Base-by-base conservation (phyloP, 345 rosid species). In the Limnanthes douglasii region DNA sequence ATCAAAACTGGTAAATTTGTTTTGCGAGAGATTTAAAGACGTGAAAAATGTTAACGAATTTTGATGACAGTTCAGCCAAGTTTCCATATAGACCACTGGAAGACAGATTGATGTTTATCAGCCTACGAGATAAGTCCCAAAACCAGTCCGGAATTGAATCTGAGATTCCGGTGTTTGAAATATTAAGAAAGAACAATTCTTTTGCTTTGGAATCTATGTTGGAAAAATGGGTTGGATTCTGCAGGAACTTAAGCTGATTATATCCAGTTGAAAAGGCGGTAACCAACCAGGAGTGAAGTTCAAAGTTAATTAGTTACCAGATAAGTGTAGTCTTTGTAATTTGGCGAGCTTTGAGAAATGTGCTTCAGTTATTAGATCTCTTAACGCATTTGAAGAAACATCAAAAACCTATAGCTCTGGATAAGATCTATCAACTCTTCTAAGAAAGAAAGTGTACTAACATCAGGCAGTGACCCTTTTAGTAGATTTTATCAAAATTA, bases 21-120 rank as follows among this genome's bases (percentile, higher is more conserved):
- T 72, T 5, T 49, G 48, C 8, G 64, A 62, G 6, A 70, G 65
- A 23, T 66, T 57, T 15, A 66, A 41, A 3, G n/a, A 17, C 15
- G 19, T 37, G 7, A 13, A 22, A 12, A 4, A 4, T 23, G 5
- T 9, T 12, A 4, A 7, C 10, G 6, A 46, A 15, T 1, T 22
- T 37, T 5, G 6, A 29, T 3, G 31, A 27, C 11, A 45, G 13
- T 11, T 50, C 22, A 13, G 67, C 50, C 1, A 69, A 21, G 14
- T 2, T n/a, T 2, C 65, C 76, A 8, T 21, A 21, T 31, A 33
- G 15, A 65, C 24, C 5, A 42, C 65, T 39, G 11, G 8, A n/a
- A 6, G 68, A 64, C 13, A 65, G 25, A 20, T 54, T 40, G 5
- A 61, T 32, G 22, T 3, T 8, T 33, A 0, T 0, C 1, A 28